Base-by-base conservation (phyloP, 2,329 filamentous ascomycete species). In the Dendryphion nanum region DNA sequence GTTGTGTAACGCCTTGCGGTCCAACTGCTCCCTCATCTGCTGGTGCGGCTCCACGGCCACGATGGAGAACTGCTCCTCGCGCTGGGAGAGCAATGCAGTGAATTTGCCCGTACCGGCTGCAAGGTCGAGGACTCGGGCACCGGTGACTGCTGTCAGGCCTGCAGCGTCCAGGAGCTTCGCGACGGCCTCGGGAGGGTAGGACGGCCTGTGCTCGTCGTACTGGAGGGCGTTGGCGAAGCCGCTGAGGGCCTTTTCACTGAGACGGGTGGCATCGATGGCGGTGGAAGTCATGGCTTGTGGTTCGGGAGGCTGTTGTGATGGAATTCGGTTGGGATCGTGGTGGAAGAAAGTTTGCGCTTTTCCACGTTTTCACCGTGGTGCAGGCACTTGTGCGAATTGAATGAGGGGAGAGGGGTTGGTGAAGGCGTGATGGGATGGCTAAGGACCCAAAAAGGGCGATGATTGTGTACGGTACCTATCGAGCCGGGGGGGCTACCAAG, bases 61-160 rank as follows among this genome's bases (percentile, higher is more conserved):
- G 45, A 89, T 69, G 29, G 77, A 56, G 62, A 77, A 86, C 5
- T 65, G 56, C 61, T 87, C 85, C 1, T 73, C 67, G 19, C 82
- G 69, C 12, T 61, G 67, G 5, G 79, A 77, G 21, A 89, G 70
- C 14, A 75, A 51, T 58, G 83, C 79, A 0, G 83, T 86, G 53
- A 86, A 82, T 54, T 86, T 86, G 18, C 84, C 84, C 1, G 83
- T 86, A 0, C 83, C 83, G 3, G 82, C 80, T 2, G 76, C 83
- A 14, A 87, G 68, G 57, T 87, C 83, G 17, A 86, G 59, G 28
- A 86, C 64, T 30, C 64, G 72, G 12, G 75, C 74, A 31, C 69
- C 66, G 5, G 63, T 35, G 14, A 70, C 53, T 18, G 69, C 71
- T 18, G 70, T 64, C 6, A 87, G 60, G 5, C 69, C 64, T n/a